Conservation (phyloP, 1,284 basidiomycete species). For the Cryptococcus depauperatus region DNA sequence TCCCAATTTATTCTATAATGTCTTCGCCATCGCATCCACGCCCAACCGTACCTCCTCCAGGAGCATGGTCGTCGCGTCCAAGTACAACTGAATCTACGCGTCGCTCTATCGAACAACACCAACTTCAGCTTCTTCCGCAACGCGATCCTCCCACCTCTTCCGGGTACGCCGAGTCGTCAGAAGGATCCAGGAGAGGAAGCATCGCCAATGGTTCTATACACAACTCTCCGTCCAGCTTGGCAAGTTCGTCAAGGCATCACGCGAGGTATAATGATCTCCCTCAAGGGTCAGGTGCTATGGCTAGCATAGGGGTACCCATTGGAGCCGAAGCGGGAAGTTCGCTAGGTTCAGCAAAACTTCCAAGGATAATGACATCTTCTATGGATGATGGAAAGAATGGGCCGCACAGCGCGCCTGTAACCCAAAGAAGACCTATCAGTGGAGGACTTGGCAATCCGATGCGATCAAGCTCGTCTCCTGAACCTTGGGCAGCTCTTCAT, state of each 20-base stretch:
- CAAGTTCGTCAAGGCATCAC: constrained; percentile 18
- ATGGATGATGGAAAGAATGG: constrained; percentile 13
- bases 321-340: constrained; percentile 2
- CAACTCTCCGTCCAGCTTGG: constrained; percentile 22
- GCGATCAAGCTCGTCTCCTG: constrained; percentile 34
- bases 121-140: neutral
- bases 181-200: constrained; percentile 18
- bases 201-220: constrained; percentile 14
- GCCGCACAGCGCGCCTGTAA: constrained; percentile 25
- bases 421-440: constrained; percentile 4
- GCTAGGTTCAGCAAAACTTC: constrained; percentile 12
- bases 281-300: neutral
- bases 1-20: constrained; percentile 1
- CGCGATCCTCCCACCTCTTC: neutral
- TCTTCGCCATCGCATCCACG: constrained; percentile 11
- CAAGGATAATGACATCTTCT: constrained; percentile 22
- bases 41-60: constrained; percentile 8
- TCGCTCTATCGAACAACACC: constrained; percentile 11
- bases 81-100: constrained; percentile 3
- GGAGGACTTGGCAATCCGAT: constrained; percentile 16
- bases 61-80: constrained; percentile 3
- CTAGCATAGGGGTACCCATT: constrained; percentile 1
- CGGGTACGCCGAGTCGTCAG: neutral
- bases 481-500: constrained; percentile 21
- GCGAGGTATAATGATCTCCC: neutral